Evolutionary conservation across 2,329 filamentous ascomycete genomes (phyloP), one percentile per base, ranked within the genome.

Genomic region (Cytospora chrysosperma): DNA sequence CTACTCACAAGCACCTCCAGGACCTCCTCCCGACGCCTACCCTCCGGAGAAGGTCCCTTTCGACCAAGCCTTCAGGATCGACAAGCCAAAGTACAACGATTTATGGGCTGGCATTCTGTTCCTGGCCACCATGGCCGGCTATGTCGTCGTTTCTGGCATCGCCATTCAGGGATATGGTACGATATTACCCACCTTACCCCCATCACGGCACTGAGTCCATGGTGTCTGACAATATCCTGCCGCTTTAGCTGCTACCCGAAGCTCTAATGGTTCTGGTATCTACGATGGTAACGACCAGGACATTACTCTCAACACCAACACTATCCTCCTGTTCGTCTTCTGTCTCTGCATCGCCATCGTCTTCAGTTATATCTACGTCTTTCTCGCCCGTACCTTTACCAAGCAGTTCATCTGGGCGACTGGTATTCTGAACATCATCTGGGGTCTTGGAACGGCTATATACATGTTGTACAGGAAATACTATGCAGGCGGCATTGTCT

Each of bases 371-470:
- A 81, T 78, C 26, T 98, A 97, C 74, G 86, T 97, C 70, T 86
- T 87, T 75, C 75, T 88, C 2, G 90, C 91, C 8, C 86, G 92
- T 61, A 78, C 85, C 54, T 94, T 94, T 68, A 93, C 93, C 4
- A 96, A 95, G 77, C 86, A 92, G 72, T 93, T 97, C 69, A 96
- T 97, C 73, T 97, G 92, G 91, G 85, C 93, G 47, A 96, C 93
- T 0, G 92, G 92, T 15, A 94, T 97, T 58, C 80, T 96, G 62
- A 96, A 97, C 75, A 90, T 97, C 70, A 78, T 89, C 61, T 89
- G 92, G 70, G 92, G 91, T 0, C 79, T 97, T n/a, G 93, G 85
- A 1, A 96, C 92, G 0, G 92, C 91, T 12, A 87, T 94, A 59
- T 96, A 93, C 76, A 96, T 96, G 81, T 85, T 97, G 52, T 87